phyloP scores from a whole-genome alignment of 768 basidiomycete species.

The Lactarius sp. region DNA sequence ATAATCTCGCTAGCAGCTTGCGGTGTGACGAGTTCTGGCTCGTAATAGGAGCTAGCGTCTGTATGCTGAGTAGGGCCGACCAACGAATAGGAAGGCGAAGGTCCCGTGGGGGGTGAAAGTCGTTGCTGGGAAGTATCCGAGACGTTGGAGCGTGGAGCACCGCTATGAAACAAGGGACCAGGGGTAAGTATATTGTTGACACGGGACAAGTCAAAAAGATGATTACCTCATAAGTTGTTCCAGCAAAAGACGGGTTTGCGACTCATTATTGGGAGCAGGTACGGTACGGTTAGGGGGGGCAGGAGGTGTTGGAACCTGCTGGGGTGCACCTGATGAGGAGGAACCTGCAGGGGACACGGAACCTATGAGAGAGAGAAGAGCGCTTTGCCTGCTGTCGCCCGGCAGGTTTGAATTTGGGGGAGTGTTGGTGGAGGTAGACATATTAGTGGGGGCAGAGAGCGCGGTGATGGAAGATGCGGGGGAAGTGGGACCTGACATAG shows the following conservation, averaged over 20 bases:
- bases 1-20: constrained; percentile 25
- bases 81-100: constrained; percentile 21
- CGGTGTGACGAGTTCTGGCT: constrained; percentile 21
- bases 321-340: constrained; percentile 37
- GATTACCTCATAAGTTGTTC: constrained; percentile 80
- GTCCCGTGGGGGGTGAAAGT: constrained; percentile 12
- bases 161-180: constrained; percentile 5
- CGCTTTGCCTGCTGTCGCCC: constrained; percentile 59
- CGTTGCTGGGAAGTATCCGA: constrained; percentile 19
- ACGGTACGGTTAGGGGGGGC: constrained; percentile 48
- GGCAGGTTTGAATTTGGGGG: constrained; percentile 31
- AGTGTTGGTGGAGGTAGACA: constrained; percentile 35
- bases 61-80: constrained; percentile 11
- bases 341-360: constrained; percentile 40
- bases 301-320: constrained; percentile 69
- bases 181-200: constrained; percentile 3
- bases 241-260: constrained; percentile 68
- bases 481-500: constrained; percentile 40
- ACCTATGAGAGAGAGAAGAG: constrained; percentile 65
- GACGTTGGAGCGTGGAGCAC: constrained; percentile 18
- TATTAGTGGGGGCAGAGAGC: constrained; percentile 39
- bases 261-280: constrained; percentile 52
- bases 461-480: constrained; percentile 39
- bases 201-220: constrained; percentile 9
- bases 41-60: constrained; percentile 25